These are phyloP conservation scores for Pseudoperonospora humuli DNA, from an alignment of 352 stramenopile genomes.

Conservation along the genomic window DNA sequence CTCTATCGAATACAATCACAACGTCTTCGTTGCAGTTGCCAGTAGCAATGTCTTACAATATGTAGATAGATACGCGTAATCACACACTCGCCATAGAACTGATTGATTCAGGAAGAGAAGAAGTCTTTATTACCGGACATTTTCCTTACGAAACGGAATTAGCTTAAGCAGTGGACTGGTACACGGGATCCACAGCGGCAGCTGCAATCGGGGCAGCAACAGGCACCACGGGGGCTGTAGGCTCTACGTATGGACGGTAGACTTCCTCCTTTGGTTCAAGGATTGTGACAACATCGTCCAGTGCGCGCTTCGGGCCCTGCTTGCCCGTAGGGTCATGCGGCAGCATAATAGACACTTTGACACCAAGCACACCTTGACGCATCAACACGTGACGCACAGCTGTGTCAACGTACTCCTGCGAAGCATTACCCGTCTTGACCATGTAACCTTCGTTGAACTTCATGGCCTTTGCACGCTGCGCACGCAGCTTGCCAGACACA, in stretches of 20 bases:
- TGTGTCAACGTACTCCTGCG: conserved; percentile 97
- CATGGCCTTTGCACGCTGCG: conserved; percentile 99
- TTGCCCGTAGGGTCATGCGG: conserved; percentile 97
- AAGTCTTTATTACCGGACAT: conserved; percentile 14
- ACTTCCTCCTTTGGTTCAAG: conserved; percentile 97
- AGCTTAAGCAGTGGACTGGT: conserved; percentile 50
- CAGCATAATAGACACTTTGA: conserved; percentile 99
- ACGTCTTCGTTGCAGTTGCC: too few species aligned
- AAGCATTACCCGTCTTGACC: conserved; percentile 99
- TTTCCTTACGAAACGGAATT: conserved; percentile 21
- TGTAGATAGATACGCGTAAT: too few species aligned
- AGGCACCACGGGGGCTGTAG: conserved; percentile 43
- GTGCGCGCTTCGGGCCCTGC: conserved; percentile 94
- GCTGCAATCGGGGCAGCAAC: conserved; percentile 20
- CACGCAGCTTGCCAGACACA: conserved; percentile 98
- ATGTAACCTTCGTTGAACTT: conserved; percentile 99
- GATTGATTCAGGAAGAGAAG: conserved; percentile 30
- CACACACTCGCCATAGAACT: too few species aligned
- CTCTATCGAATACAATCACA: too few species aligned
- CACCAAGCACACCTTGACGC: conserved; percentile 98
- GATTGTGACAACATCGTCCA: conserved; percentile 99
- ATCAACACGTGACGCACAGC: conserved; percentile 99
- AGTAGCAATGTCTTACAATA: too few species aligned
- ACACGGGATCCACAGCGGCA: conserved; percentile 34
- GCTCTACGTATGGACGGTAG: conserved; percentile 78